phyloP scores from a whole-genome alignment of 2,329 filamentous ascomycete species.

The Cytospora piceae region DNA sequence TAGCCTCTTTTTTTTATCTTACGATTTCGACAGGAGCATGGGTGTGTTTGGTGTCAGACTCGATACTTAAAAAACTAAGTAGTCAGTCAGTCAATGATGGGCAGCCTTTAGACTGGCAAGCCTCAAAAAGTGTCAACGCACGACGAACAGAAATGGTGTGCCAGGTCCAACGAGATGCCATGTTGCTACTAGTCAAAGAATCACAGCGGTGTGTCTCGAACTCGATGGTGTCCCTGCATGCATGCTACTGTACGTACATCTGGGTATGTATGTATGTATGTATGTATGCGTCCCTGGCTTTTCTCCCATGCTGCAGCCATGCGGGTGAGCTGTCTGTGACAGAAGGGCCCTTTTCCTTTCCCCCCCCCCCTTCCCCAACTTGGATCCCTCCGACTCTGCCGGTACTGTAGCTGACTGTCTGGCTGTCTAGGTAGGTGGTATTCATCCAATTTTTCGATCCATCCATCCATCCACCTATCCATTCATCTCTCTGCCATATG shows the following conservation, averaged over 20 bases:
- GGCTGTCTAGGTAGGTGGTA: too few relatives aligned
- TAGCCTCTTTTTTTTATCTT: not conserved
- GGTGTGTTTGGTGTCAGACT: constrained; percentile 17
- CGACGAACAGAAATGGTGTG: not conserved
- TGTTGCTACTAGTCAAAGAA: not conserved
- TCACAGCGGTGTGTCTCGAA: not conserved
- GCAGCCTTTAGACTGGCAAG: not conserved
- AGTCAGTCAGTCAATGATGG: constrained; percentile 4
- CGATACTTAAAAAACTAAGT: not conserved
- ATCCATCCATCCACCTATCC: too few relatives aligned
- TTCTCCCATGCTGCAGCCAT: not conserved
- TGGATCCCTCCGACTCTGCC: not conserved
- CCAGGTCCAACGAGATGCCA: not conserved
- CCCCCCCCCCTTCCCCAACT: not conserved
- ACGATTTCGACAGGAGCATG: constrained; percentile 15
- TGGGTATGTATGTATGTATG: not conserved
- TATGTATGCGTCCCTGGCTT: not conserved
- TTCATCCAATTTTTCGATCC: too few relatives aligned
- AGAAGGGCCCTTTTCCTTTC: not conserved
- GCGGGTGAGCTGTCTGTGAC: constrained; percentile 2
- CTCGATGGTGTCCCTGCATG: not conserved
- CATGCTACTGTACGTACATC: not conserved
- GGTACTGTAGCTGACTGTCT: too few relatives aligned
- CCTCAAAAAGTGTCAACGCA: not conserved
- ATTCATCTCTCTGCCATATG: too few relatives aligned